Evolutionary conservation across 352 stramenopile species (phyloP), one percentile per base, ranked within the genome.

Genomic region (Phytophthora pisi): DNA sequence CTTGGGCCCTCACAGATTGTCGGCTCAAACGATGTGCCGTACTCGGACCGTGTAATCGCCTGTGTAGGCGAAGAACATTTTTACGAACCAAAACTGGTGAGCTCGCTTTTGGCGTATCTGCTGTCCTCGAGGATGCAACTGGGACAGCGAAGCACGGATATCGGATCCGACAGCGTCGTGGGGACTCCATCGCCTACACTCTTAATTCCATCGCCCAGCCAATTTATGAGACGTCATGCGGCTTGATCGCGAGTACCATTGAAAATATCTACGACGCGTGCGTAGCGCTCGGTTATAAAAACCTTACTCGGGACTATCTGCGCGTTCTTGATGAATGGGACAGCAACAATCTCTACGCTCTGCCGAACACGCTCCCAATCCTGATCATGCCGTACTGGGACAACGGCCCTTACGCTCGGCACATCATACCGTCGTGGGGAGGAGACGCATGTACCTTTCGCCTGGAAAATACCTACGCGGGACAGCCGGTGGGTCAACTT

Each of bases 1-100:
- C 34, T 34, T 0, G 68, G 68, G 0, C 31, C 60, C 8, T 72
- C 49, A 16, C 20, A 66, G 18, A 68, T 85, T 20, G 13, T 49
- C 1, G 78, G 81, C 1, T 50, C 46, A 0, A 90, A 84, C 52
- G 81, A 90, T 38, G 64, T 79, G 20, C 79, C 75, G 3, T 88
- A 80, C 51, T 52, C 66, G 4, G 81, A 87, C 52, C 77, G 78
- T 1, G 64, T 63, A 6, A 52, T 88, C 15, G 70, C 77, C 1
- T 89, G 81, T 34, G 55, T 74, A 2, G 36, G 60, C 2, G 56
- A 74, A 10, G 72, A 70, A 1, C 52, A 51, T 2, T 42, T 50
- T 0, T 87, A 77, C 58, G 53, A 68, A 10, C 73, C 82, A 0
- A 64, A 24, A 51, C 52, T 64, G 11, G 42, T 68, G 15, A 68